These are phyloP conservation scores for Pestalotiopsis sp. DNA, from an alignment of 2,329 filamentous ascomycete species.

Conservation along the genomic window DNA sequence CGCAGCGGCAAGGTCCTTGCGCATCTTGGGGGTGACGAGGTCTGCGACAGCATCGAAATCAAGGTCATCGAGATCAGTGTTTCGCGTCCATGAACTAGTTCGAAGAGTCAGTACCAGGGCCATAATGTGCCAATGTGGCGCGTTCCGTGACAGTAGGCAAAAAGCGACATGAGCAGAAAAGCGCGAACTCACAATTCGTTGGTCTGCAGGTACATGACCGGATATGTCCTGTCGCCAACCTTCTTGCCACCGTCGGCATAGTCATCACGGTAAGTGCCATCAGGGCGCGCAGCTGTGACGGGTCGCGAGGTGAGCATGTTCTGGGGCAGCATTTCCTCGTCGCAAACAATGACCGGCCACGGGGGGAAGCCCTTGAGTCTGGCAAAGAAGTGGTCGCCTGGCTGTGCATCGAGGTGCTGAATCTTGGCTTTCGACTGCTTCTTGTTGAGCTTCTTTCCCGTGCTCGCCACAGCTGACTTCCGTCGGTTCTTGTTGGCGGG, in stretches of 20 bases:
- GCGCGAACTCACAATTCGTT: conserved; percentile 87
- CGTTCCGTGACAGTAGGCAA: conserved; percentile 53
- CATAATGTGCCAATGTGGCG: neutral
- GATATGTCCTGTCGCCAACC: conserved; percentile 81
- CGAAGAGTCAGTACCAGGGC: conserved; percentile 15
- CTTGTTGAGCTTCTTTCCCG: conserved; percentile 80
- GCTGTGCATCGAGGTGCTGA: conserved; percentile 77
- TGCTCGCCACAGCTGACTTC: conserved; percentile 73
- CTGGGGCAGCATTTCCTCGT: conserved; percentile 89
- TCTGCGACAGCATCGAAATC: conserved; percentile 72
- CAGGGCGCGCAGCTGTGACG: conserved; percentile 77
- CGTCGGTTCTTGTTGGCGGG: conserved; percentile 56
- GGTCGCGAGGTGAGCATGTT: conserved; percentile 77
- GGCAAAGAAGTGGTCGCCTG: conserved; percentile 90
- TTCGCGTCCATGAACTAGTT: conserved; percentile 84
- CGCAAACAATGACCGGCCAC: conserved; percentile 93
- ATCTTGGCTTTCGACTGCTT: conserved; percentile 79
- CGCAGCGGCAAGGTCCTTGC: conserved; percentile 77
- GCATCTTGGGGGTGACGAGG: conserved; percentile 74
- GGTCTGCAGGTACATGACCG: conserved; percentile 91
- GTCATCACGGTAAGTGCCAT: conserved; percentile 86
- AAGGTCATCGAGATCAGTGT: conserved; percentile 79
- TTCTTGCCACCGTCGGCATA: conserved; percentile 89
- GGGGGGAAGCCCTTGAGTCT: conserved; percentile 93
- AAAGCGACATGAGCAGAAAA: conserved; percentile 79